Base-by-base conservation (phyloP, 495 filamentous ascomycete species). In the Neurospora terricola region DNA sequence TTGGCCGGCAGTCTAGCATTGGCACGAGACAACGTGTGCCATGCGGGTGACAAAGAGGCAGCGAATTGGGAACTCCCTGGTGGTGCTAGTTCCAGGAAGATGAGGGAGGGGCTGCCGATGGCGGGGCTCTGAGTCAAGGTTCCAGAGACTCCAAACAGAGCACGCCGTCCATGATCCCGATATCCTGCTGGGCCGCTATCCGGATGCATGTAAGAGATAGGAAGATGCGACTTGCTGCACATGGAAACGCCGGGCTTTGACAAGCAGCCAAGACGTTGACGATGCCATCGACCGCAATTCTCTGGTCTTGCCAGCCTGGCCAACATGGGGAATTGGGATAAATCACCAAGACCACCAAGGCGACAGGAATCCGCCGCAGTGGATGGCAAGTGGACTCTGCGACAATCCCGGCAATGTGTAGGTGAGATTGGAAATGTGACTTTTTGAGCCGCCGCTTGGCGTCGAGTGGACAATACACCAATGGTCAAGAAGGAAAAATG, bases 51-150 rank as follows among this genome's bases (percentile, higher is more conserved):
- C 16, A 54, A 54, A 45, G 30, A 54, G 38, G 42, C n/a, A 38
- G 30, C 27, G 42, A 71, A 71, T 34, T 54, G 70, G 70, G 38
- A 45, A 43, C 70, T 27, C 70, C 38, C 37, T 48, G 54, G 70
- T 18, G 70, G 71, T 72, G 45, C 42, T 72, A 37, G 59, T 48
- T 72, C 71, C 45, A 66, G 43, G 62, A 43, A 66, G 71, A 72
- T 72, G 18, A n/a, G 38, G 23, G 59, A 39, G 38, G 48, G 71
- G 45, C 36, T 59, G 71, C 66, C 8, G 34, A 77, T 76, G 73
- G 76, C 76, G 74, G 76, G 76, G 74, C 66, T 75, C 62, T 72
- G 73, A 75, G 70, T 77, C 73, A 73, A 77, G 48, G 11, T 36
- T 62, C 21, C 54, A 62, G 27, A 42, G 38, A 71, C 38, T 45